Conservation (phyloP, 2,329 filamentous ascomycete species). For the Cytospora mali region DNA sequence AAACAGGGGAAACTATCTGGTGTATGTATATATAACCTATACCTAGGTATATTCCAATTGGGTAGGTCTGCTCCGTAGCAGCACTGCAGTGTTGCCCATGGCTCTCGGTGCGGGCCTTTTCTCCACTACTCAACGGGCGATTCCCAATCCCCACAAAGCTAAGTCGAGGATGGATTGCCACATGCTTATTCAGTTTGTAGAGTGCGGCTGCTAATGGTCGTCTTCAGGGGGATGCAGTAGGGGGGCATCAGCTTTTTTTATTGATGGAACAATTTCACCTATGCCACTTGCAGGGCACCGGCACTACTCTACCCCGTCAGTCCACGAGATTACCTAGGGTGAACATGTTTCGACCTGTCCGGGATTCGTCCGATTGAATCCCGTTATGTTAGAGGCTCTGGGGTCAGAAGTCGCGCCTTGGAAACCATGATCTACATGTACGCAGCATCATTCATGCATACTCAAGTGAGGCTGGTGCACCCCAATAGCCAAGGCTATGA, state of each 20-base stretch:
- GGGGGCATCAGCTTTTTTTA: slow-evolving; percentile 7
- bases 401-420: no score
- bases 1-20: background rate
- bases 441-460: no score
- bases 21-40: background rate
- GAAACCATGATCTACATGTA: no score
- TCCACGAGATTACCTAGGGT: no score
- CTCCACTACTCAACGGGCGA: background rate
- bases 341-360: no score
- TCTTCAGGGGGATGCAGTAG: background rate
- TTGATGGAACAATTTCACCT: slow-evolving; percentile 27
- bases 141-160: background rate
- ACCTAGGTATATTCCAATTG: no score
- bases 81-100: background rate
- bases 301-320: slow-evolving; percentile 1
- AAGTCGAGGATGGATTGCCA: background rate
- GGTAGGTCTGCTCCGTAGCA: no score
- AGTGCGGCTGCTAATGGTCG: background rate
- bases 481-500: no score
- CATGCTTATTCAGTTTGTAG: slow-evolving; percentile 4
- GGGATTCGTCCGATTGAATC: no score
- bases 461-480: no score
- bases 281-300: background rate
- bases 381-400: background rate
- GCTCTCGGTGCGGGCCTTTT: background rate